Base-by-base conservation (phyloP, 2,329 filamentous ascomycete species). In the Pseudopyricularia javanii region DNA sequence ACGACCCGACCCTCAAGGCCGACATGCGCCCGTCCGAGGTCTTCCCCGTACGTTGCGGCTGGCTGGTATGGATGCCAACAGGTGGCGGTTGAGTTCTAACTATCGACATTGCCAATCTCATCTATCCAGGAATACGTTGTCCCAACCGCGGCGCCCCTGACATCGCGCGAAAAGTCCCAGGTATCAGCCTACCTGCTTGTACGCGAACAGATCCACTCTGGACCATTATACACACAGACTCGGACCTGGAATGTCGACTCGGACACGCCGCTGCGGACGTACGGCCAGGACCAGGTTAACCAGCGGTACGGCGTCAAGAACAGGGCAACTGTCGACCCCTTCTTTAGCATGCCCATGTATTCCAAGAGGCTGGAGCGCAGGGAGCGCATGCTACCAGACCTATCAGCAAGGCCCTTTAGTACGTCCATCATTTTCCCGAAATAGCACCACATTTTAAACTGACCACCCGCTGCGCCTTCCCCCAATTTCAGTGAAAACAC, bases 201-300 rank as follows among this genome's bases (percentile, higher is more conserved):
- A 61, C 76, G 78, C 50, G 76, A 75, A 57, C 75, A 80, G 59
- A 70, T 76, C 59, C 78, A 80, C 63, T 68, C 71, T 54, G 71
- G 73, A 1, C 70, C 76, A 1, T 70, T 82, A 33, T 81, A 81
- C 65, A 82, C 78, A 7, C 75, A 78, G 53, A 73, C 72, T 48
- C 75, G 75, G 56, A 69, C 69, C 22, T 62, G 65, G 24, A 59
- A 64, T 14, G 61, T 64, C 51, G 72, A 74, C 32, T 68, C 71
- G 12, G 5, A 65, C 68, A 5, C 68, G 63, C 14, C 66, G 66
- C 56, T 66, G 60, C 62, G 67, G 49, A 61, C 65, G 14, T 81
- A 82, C 64, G 76, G 76, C 58, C 77, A 79, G 60, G 70, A 74
- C n/a, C 78, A 82, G 64, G 66, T 74, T 61, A 81, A 81, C 64